These are phyloP conservation scores for Hypocreales sp. DNA, from an alignment of 2,329 filamentous ascomycete species.

Conservation along the genomic window DNA sequence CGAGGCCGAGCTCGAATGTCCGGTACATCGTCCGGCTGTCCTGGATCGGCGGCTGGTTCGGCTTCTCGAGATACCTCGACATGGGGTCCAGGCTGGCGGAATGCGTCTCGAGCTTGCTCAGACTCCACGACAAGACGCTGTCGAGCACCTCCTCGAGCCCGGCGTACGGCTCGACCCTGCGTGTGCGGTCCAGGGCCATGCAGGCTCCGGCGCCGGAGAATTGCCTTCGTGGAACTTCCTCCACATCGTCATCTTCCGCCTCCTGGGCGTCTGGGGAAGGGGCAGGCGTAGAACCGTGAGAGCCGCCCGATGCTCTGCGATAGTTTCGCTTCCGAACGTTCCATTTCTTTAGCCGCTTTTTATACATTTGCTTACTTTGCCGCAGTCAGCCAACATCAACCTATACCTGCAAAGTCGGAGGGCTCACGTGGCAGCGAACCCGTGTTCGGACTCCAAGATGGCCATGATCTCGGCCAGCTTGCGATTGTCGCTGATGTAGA, in stretches of 20 bases:
- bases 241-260: conserved; percentile 1
- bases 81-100: conserved; percentile 15
- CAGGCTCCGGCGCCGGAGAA: background rate
- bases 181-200: conserved; percentile 8
- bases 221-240: background rate
- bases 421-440: conserved; percentile 21
- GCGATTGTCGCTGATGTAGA: conserved; percentile 19
- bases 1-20: conserved; percentile 21
- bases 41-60: conserved; percentile 18
- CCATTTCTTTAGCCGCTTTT: conserved; percentile 23
- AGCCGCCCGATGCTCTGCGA: conserved; percentile 8
- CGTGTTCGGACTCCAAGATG: conserved; percentile 16
- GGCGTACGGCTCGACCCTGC: conserved; percentile 11
- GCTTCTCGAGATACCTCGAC: conserved; percentile 18
- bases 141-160: conserved; percentile 17
- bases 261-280: background rate
- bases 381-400: too few relatives aligned
- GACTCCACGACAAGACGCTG: conserved; percentile 18
- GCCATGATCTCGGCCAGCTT: conserved; percentile 21
- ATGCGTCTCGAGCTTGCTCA: conserved; percentile 16
- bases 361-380: conserved; percentile 25
- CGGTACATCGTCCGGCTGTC: conserved; percentile 24
- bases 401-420: background rate
- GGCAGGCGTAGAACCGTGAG: conserved; percentile 2
- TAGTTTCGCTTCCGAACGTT: conserved; percentile 20